phyloP scores from a whole-genome alignment of 2,329 filamentous ascomycete species.

The Exophiala calicioides region DNA sequence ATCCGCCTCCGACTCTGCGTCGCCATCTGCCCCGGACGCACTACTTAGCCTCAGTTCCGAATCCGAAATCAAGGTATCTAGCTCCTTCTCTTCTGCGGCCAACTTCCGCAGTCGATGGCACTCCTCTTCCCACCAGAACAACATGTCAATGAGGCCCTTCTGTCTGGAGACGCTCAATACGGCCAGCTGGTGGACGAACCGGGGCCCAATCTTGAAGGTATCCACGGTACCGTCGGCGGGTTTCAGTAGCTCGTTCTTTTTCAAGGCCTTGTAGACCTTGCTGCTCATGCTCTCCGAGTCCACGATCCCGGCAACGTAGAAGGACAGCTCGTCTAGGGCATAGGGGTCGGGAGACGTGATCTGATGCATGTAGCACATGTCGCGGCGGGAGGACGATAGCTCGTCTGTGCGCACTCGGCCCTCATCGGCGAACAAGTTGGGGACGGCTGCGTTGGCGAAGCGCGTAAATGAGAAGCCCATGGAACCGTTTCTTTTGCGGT shows the following conservation, averaged over 20 bases:
- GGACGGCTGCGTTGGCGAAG: slow-evolving; percentile 24
- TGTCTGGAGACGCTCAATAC: slow-evolving; percentile 19
- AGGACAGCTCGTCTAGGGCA: slow-evolving; percentile 21
- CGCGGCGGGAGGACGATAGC: slow-evolving; percentile 15
- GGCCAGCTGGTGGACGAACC: slow-evolving; percentile 24
- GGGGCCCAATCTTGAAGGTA: slow-evolving; percentile 23
- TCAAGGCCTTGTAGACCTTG: slow-evolving; percentile 16
- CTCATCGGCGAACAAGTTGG: slow-evolving; percentile 22
- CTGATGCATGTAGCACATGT: slow-evolving; percentile 29
- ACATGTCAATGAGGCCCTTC: slow-evolving; percentile 21
- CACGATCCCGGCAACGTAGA: slow-evolving; percentile 25
- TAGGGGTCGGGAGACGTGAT: slow-evolving; percentile 21
- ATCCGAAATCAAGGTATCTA: slow-evolving; percentile 13
- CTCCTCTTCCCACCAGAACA: slow-evolving; percentile 31
- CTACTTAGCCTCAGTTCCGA: slow-evolving; percentile 2
- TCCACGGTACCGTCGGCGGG: slow-evolving; percentile 18
- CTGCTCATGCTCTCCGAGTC: slow-evolving; percentile 19
- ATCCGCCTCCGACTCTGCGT: neutral
- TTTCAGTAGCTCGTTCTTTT: slow-evolving; percentile 15
- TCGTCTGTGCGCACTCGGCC: slow-evolving; percentile 1
- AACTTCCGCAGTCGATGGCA: slow-evolving; percentile 26
- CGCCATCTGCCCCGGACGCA: too few species aligned
- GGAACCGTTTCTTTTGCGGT: slow-evolving; percentile 26
- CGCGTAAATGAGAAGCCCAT: slow-evolving; percentile 27
- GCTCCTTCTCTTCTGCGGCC: slow-evolving; percentile 22